phyloP scores from a whole-genome alignment of 768 basidiomycete genomes.

The Calocybe cyanea region DNA sequence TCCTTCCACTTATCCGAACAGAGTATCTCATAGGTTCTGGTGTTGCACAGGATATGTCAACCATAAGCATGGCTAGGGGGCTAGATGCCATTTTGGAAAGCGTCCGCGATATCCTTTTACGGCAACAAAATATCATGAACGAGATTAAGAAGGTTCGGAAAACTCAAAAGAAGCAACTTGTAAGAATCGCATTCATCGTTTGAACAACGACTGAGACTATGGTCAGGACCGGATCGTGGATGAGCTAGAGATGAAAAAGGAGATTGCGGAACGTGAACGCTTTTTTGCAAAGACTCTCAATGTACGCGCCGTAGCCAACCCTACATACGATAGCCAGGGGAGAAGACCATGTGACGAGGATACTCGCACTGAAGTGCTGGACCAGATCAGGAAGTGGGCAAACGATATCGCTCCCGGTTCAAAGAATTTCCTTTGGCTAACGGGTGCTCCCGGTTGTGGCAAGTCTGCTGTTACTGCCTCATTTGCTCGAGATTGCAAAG shows the following conservation, averaged over 20 bases:
- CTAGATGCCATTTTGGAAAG: slow-evolving; percentile 1
- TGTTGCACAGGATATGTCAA: neutral
- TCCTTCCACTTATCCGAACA: no score
- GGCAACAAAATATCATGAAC: slow-evolving; percentile 2
- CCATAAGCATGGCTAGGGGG: slow-evolving; percentile 1
- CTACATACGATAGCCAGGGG: slow-evolving; percentile 14
- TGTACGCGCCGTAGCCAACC: neutral
- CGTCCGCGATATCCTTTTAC: neutral
- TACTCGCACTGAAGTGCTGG: slow-evolving; percentile 12
- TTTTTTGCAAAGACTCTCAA: no score
- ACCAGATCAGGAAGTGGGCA: slow-evolving; percentile 11
- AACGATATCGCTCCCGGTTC: slow-evolving; percentile 3
- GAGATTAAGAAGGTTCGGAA: slow-evolving; percentile 7
- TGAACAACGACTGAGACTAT: no score
- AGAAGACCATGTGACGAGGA: slow-evolving; percentile 15
- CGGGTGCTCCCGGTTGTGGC: neutral
- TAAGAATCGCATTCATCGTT: neutral
- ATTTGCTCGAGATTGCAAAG: slow-evolving; percentile 10
- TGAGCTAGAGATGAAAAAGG: no score
- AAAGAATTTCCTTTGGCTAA: slow-evolving; percentile 8
- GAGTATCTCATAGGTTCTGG: neutral
- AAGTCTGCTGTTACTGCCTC: slow-evolving; percentile 15
- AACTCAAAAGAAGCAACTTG: slow-evolving; percentile 10
- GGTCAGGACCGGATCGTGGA: no score
- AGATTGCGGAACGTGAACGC: no score